Percentiles rank a stretch among this genome's conserved stretches.
These are phyloP conservation scores for Torulaspora delbrueckii DNA, from an alignment of 805 yeast genomes.

Conservation along the genomic window DNA sequence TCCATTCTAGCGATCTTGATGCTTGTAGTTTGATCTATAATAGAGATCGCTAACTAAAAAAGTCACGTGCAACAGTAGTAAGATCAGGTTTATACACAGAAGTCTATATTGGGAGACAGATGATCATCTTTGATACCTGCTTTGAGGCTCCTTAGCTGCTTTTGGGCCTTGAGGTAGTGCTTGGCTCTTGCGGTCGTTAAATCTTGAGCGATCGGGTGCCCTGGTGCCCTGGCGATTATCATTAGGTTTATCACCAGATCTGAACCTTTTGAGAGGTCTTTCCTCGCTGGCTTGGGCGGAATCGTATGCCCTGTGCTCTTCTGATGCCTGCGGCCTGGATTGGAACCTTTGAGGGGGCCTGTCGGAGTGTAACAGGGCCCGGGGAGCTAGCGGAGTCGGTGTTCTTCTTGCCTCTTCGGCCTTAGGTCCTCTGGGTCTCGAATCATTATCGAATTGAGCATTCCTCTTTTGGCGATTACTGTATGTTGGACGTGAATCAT, in stretches of 20 bases:
- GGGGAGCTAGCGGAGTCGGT: conserved; percentile 6
- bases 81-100: not conserved
- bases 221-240: not conserved
- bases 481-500: not conserved
- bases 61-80: conserved; percentile 1
- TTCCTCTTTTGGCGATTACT: conserved; percentile 7
- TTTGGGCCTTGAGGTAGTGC: conserved; percentile 27
- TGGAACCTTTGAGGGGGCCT: conserved; percentile 11
- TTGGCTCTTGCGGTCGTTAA: conserved; percentile 7
- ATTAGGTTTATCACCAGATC: conserved; percentile 5
- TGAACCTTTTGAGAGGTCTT: conserved; percentile 14
- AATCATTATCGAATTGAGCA: conserved; percentile 3
- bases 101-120: not conserved
- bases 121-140: conserved; percentile 22
- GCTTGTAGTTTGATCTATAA: not conserved
- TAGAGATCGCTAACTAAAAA: not conserved
- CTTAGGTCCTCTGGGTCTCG: conserved; percentile 3
- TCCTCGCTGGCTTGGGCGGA: conserved; percentile 10
- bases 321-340: not conserved
- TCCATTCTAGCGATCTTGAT: not conserved
- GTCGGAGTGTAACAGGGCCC: conserved; percentile 11
- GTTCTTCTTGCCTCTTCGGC: conserved; percentile 4
- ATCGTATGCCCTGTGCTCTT: conserved; percentile 6
- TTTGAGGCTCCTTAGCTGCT: conserved; percentile 10
- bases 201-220: conserved; percentile 10